Evolutionary conservation across 345 rosid genomes (phyloP).

Genomic region (Brassica nigra): DNA sequence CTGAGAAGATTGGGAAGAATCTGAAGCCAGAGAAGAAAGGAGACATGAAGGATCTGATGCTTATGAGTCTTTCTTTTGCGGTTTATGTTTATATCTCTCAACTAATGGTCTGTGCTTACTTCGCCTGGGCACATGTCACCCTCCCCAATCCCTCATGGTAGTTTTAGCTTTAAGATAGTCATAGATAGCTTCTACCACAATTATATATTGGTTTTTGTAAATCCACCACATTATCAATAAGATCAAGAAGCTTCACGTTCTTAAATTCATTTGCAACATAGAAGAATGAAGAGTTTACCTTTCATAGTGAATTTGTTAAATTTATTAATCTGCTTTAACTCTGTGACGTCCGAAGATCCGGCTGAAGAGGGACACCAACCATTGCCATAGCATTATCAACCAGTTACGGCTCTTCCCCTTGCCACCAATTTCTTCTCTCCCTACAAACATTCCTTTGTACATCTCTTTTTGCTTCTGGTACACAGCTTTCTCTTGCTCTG

Average conservation of each 20-base stretch:
- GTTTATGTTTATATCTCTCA: conserved; percentile 83
- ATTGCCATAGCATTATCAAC: conserved; percentile 43
- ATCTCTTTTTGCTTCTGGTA: conserved; percentile 85
- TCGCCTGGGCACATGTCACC: conserved; percentile 57
- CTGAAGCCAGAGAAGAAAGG: conserved; percentile 54
- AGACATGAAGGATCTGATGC: conserved; percentile 71
- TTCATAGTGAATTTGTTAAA: neutral
- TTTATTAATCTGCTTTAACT: conserved; percentile 32
- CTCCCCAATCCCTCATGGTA: conserved; percentile 66
- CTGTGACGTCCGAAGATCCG: conserved; percentile 14
- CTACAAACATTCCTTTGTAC: conserved; percentile 78
- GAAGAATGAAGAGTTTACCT: neutral
- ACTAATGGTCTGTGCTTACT: conserved; percentile 75
- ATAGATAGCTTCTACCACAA: too few relatives aligned
- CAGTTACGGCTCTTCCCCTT: conserved; percentile 45
- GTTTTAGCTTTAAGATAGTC: neutral
- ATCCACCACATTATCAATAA: conserved; percentile 24
- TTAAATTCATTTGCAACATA: conserved; percentile 17
- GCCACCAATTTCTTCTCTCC: conserved; percentile 49
- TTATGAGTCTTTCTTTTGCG: conserved; percentile 86
- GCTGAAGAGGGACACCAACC: conserved; percentile 22
- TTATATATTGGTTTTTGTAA: conserved; percentile 5
- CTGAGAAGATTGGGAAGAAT: conserved; percentile 26
- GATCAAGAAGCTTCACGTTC: neutral
- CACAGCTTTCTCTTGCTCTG: conserved; percentile 78